Evolutionary conservation across 352 stramenopile genomes (phyloP).

Genomic region (Globisporangium paddicum): DNA sequence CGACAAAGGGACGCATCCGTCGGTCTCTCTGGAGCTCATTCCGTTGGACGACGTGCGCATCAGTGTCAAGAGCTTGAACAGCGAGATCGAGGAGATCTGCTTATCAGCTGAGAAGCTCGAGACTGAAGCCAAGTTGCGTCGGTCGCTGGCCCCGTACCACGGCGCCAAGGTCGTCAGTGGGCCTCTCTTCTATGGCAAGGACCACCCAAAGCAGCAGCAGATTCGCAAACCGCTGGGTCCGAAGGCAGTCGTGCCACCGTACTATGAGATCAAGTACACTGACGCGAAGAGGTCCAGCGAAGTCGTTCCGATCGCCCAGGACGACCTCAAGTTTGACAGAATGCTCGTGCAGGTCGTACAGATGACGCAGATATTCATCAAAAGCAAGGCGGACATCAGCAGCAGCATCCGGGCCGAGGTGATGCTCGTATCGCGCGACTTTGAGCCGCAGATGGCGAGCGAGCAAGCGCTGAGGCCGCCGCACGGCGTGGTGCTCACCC

Average conservation of each 20-base stretch:
- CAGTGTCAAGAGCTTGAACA: constrained; percentile 24
- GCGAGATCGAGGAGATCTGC: constrained; percentile 33
- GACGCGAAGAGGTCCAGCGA: constrained; percentile 16
- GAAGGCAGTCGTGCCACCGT: constrained; percentile 2
- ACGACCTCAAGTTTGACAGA: constrained; percentile 43
- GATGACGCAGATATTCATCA: constrained; percentile 41
- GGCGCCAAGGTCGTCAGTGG: constrained; percentile 22
- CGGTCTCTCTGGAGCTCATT: constrained; percentile 31
- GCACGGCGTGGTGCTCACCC: constrained; percentile 35
- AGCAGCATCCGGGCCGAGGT: constrained; percentile 35
- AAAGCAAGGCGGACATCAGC: constrained; percentile 21
- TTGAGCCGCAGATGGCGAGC: constrained; percentile 16
- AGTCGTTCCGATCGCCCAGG: constrained; percentile 11
- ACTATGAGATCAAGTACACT: constrained; percentile 18
- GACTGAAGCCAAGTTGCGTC: constrained; percentile 40
- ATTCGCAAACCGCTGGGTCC: constrained; percentile 6
- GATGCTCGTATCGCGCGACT: constrained; percentile 47
- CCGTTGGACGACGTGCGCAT: constrained; percentile 47
- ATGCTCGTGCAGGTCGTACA: constrained; percentile 40
- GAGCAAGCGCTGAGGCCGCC: constrained; percentile 24
- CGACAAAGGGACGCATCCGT: constrained; percentile 19
- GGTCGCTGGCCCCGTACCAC: constrained; percentile 29
- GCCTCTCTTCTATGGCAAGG: not conserved
- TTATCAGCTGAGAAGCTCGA: constrained; percentile 38
- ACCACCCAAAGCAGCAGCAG: constrained; percentile 16